These are phyloP conservation scores for Eucalyptus camaldulensis DNA, from an alignment of 345 rosid genomes.

Conservation along the genomic window DNA sequence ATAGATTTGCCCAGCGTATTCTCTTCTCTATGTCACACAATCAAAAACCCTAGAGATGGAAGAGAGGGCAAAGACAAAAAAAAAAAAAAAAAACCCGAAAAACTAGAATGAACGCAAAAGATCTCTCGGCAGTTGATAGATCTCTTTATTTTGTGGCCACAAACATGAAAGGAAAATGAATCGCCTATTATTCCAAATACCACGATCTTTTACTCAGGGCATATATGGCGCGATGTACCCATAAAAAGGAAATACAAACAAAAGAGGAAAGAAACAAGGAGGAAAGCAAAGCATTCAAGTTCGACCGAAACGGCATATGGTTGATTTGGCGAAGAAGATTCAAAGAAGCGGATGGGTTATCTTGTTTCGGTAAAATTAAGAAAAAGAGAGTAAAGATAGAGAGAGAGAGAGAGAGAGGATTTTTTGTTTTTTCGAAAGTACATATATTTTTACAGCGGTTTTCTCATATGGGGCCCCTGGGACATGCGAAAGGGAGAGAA, in stretches of 20 bases:
- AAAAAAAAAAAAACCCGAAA: background rate
- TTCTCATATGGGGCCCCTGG: background rate
- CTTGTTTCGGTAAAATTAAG: background rate
- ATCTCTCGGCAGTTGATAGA: background rate
- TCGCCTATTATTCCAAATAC: background rate
- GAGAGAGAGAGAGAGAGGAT: background rate
- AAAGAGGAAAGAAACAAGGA: background rate
- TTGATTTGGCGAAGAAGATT: background rate
- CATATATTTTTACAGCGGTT: background rate
- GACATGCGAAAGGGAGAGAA: background rate
- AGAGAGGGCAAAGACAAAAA: background rate
- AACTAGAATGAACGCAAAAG: background rate
- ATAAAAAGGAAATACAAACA: background rate
- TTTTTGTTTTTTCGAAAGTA: background rate
- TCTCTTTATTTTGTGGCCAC: background rate
- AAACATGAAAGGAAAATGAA: background rate
- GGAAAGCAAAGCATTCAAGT: background rate
- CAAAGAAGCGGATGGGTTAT: background rate
- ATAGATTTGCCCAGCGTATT: background rate
- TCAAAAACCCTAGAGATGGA: background rate
- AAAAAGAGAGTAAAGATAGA: background rate
- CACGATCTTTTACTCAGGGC: background rate
- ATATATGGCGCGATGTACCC: background rate
- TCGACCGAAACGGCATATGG: background rate
- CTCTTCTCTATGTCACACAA: background rate